Base-by-base conservation (phyloP, 1,284 basidiomycete genomes). In the Moesziomyces globuligerus region DNA sequence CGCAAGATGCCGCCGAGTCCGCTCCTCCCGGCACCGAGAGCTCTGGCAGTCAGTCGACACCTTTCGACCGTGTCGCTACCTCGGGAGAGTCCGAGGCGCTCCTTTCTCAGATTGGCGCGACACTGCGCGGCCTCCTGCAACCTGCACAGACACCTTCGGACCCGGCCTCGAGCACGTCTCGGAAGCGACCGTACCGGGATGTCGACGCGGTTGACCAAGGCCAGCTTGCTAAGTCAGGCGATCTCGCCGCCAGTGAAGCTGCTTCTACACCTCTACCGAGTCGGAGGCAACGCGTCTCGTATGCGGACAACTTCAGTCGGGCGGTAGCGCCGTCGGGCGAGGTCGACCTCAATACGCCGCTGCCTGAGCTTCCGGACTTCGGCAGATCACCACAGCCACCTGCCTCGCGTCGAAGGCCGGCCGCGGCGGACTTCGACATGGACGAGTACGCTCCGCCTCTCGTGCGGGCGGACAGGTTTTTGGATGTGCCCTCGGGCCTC, bases 271-370 rank as follows among this genome's bases (percentile, higher is more conserved):
- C 43, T 1, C 32, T 32, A 9, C 57, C 58, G 1, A 54, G 26
- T 24, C 68, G 56, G n/a, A 51, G 67, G 15, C 68, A 61, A 36
- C 48, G 54, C 17, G 56, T 71, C 24, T 71, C 68, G 15, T 71
- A 71, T 15, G 61, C 61, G 10, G 68, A 71, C 44, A 52, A 40
- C 15, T 65, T 71, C 53, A 60, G 53, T 41, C 61, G 54, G 13
- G 32, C 29, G 8, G 50, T 43, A 9, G 46, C 41, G 20, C 65
- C 65, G 21, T 41, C 65, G 0, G 65, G 65, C 13, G 65, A 68
- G n/a, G 61, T 71, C 8, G 57, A 71, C n/a, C 42, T 71, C 11
- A 26, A 34, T 17, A 61, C 67, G 11, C 67, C 60, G 1, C 24
- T 70, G 0, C 67, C 52, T 8, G 40, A 50, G 23, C 57, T 70